phyloP scores from a whole-genome alignment of 192 early-diverging fungal species.

The Coemansia aciculifera region DNA sequence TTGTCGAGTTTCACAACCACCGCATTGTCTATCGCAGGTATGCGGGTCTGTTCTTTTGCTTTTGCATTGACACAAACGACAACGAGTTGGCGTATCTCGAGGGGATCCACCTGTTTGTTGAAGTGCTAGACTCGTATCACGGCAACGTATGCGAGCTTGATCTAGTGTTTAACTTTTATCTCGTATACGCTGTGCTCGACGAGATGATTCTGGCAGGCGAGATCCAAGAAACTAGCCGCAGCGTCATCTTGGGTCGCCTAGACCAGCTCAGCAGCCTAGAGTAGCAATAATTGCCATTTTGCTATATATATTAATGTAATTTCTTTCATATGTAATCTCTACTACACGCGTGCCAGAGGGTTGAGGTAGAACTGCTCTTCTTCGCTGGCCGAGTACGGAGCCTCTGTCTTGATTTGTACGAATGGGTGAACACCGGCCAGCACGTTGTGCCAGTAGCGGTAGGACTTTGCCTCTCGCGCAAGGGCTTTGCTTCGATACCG shows the following conservation, averaged over 20 bases:
- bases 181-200: conserved; percentile 95
- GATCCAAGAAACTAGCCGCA: conserved; percentile 94
- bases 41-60: conserved; percentile 98
- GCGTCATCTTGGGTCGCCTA: conserved; percentile 69
- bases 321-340: background rate
- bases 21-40: conserved; percentile 98
- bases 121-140: conserved; percentile 97
- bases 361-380: conserved; percentile 29
- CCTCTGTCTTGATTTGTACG: conserved; percentile 25
- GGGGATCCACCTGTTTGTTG: conserved; percentile 98
- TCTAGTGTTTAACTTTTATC: conserved; percentile 98
- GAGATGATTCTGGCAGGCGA: conserved; percentile 98
- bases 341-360: conserved; percentile 26
- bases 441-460: conserved; percentile 44
- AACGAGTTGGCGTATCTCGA: conserved; percentile 95
- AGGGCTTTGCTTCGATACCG: conserved; percentile 12
- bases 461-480: conserved; percentile 11
- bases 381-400: conserved; percentile 26
- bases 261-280: conserved; percentile 76
- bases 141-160: conserved; percentile 98
- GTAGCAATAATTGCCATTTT: conserved; percentile 54
- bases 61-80: conserved; percentile 98
- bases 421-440: conserved; percentile 19
- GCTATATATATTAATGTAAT: background rate
- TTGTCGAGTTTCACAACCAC: conserved; percentile 98